Evolutionary conservation across 805 yeast species (phyloP), one percentile per base, ranked within the genome.

Genomic region (Lipomyces spencermartinsiae): DNA sequence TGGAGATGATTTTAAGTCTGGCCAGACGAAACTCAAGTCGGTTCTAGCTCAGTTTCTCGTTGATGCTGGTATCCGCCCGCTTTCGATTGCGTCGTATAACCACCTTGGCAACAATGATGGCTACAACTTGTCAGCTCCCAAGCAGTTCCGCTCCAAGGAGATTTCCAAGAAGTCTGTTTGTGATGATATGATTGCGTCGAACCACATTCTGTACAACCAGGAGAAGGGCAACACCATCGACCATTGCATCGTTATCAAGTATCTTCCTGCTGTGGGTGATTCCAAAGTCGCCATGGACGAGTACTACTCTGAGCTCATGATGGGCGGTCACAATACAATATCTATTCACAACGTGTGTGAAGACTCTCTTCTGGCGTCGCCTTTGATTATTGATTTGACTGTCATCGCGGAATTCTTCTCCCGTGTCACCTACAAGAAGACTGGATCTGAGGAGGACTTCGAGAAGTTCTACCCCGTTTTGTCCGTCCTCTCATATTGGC

Each of bases 241-340:
- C 77, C 98, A 93, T 80, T 90, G 97, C 81, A 93, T 93, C 79
- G 98, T 93, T 69, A 93, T 93, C 83, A 93, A 93, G 82, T 93
- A 93, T 80, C 82, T 94, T 78, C 90, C 91, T 65, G 97, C 98
- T 8, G 98, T 93, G 60, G 97, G 97, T 51, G 98, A 93, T 80
- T 89, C 95, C 72, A 93, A 93, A 83, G 97, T 93, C 72, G 98
- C 98, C 63, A 94, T 93, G 98, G 98, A 93, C 80, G 98, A 94
- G 82, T 93, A 93, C 83, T 92, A 94, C 83, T 90, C 96, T 65
- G 98, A 93, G 81, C 87, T 93, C 78, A 94, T 93, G 98, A 85
- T 93, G 75, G 98, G 98, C 70, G 98, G 98, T 58, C 97, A 93
- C 82, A 94, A 93, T 83, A 90, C 95, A 78, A 90, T 93, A 73